Percentiles rank a stretch among this genome's conserved stretches.
phyloP scores from a whole-genome alignment of 768 basidiomycete species.

The Amanita subjunquillea region DNA sequence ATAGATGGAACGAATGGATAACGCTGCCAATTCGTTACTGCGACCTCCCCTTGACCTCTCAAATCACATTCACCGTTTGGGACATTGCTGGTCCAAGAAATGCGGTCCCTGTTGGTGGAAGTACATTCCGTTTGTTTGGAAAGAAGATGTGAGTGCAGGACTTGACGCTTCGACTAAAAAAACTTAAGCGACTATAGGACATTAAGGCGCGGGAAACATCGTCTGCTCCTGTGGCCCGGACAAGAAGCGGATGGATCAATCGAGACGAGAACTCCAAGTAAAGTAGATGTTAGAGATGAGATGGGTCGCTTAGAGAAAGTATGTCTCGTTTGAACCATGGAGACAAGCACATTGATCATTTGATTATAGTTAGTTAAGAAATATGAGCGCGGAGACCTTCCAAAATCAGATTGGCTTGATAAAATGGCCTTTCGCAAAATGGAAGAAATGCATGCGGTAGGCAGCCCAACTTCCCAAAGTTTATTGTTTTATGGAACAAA shows the following conservation, averaged over 20 bases:
- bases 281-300: constrained; percentile 72
- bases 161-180: background rate
- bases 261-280: constrained; percentile 82
- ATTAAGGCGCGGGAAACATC: constrained; percentile 83
- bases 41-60: constrained; percentile 82
- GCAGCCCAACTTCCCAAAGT: constrained; percentile 12
- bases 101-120: constrained; percentile 80
- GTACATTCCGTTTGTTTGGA: constrained; percentile 84
- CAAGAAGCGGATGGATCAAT: constrained; percentile 79
- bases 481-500: background rate
- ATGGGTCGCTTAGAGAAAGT: constrained; percentile 95
- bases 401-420: constrained; percentile 94
- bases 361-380: constrained; percentile 74
- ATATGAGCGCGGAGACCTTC: constrained; percentile 88
- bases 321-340: constrained; percentile 6
- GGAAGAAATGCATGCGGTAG: constrained; percentile 86
- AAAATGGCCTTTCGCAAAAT: constrained; percentile 89
- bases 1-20: constrained; percentile 94
- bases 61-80: constrained; percentile 92
- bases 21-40: constrained; percentile 88
- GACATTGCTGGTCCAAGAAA: constrained; percentile 81
- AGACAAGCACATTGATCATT: constrained; percentile 18
- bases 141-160: constrained; percentile 64
- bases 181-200: constrained; percentile 44
- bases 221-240: constrained; percentile 75